Evolutionary conservation across 148 eudicot genomes (phyloP), one percentile per base, ranked within the genome.

Genomic region (Amaranthus hypochondriacus): DNA sequence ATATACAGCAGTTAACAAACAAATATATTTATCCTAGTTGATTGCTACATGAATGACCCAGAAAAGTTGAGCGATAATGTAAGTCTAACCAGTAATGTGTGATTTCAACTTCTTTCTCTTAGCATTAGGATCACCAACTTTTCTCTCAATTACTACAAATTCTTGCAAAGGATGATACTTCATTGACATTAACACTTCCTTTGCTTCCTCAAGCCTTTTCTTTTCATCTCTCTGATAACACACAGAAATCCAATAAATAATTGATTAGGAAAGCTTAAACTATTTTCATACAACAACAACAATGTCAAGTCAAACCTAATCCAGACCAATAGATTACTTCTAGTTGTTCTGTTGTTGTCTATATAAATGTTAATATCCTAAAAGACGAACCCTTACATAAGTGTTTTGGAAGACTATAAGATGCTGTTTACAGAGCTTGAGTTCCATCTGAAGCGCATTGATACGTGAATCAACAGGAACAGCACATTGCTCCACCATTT

Each of bases 381-480:
- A 65, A 62, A 51, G 10, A 48, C 52, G 39, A 69, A 54, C 51
- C 53, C 97, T 82, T 83, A 92, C 97, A 79, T 86, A 78, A 58
- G 92, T 78, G 75, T 82, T 89, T 21, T 87, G 88, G 71, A 87
- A 79, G 18, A 81, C 87, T 0, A 56, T 43, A 68, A 89, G 75
- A 66, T 91, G 97, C 74, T 89, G 92, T 85, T 88, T 88, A 83
- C 98, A 93, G 11, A 93, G 95, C 85, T 80, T 91, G 73, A 91
- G 49, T 76, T 93, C 98, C 95, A 88, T 91, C 85, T 89, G 90
- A 49, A 91, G 89, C 14, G 87, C 86, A 80, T 82, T 85, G 43
- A 88, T 86, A 39, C 98, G 82, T 66, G 84, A 68, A 42, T 84
- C 87, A 69, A 88, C 90, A 76, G 95, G 89, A 58, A 93, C 91